These are phyloP conservation scores for Inga leiocalycina DNA, from an alignment of 306 rosid species.

Conservation along the genomic window DNA sequence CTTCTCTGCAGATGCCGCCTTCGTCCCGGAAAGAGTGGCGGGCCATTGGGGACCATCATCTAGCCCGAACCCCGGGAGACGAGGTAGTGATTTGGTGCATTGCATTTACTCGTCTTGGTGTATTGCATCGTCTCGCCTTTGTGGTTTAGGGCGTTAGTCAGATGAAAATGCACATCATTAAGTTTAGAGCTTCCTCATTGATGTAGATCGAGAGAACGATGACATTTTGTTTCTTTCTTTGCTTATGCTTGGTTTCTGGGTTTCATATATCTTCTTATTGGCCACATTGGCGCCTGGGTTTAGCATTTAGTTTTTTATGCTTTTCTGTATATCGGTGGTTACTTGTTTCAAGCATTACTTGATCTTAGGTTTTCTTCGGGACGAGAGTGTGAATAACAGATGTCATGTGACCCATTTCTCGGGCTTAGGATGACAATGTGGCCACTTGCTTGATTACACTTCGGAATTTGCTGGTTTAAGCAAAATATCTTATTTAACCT, in stretches of 20 bases:
- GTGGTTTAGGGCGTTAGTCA: neutral
- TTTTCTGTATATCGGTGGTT: neutral
- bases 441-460: neutral
- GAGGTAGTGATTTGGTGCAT: conserved; percentile 59
- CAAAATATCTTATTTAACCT: conserved; percentile 8
- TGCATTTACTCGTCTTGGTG: too few relatives aligned
- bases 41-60: conserved; percentile 79
- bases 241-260: neutral
- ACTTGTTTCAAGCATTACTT: conserved; percentile 5
- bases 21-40: conserved; percentile 83
- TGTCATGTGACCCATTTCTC: neutral
- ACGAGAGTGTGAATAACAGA: neutral
- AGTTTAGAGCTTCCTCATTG: conserved; percentile 6
- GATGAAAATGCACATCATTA: neutral
- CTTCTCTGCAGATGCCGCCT: conserved; percentile 60
- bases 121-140: conserved; percentile 40
- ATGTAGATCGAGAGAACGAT: neutral
- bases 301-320: neutral
- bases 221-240: neutral
- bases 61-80: conserved; percentile 60
- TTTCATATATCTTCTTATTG: neutral
- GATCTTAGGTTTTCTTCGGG: neutral
- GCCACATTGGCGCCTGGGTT: conserved; percentile 38
- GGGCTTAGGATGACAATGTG: conserved; percentile 16
- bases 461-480: neutral